Base-by-base conservation (phyloP, 2,329 filamentous ascomycete genomes). In the Penicillium corylophilum region DNA sequence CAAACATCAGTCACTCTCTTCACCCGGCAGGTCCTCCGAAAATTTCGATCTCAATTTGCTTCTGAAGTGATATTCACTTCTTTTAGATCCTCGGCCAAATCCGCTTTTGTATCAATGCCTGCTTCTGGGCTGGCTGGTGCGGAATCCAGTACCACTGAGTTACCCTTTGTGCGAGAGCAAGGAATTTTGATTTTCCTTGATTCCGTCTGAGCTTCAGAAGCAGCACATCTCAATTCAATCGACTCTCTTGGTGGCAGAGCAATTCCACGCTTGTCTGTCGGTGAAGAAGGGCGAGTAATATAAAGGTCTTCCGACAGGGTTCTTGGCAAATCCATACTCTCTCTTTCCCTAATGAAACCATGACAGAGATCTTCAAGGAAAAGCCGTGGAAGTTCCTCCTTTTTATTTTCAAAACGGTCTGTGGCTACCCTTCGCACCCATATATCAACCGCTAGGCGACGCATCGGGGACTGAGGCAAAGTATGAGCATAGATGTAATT, bases 321-420 rank as follows among this genome's bases (percentile, higher is more conserved):
- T 16, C 4, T 16, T 18, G 23, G 24, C 6, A 18, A 15, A 5
- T 18, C 13, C 24, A 22, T 29, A 29, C 41, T 39, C 16, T 48
- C 23, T 22, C 31, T 29, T 46, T 46, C 22, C 6, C 18, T 26
- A n/a, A 44, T 18, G 9, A 44, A 44, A 12, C 13, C 39, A 38
- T n/a, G 31, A 44, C 40, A 46, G 28, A 51, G 8, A 15, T 40
- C 45, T 15, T 48, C 45, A 18, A 46, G 48, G 47, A 51, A 50
- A 20, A 20, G 20, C 20, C 39, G 41, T 43, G 47, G 47, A 22
- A 24, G 20, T 13, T 44, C 40, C 40, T 39, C 40, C 29, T 31
- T 16, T 13, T 20, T 8, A 20, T 15, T 9, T 31, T 36, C 33
- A 23, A 28, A 26, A 29, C 22, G 2, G 15, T 20, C 8, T 9